Conservation (phyloP, 805 yeast genomes). For the Jamesozyma jinghongensis region DNA sequence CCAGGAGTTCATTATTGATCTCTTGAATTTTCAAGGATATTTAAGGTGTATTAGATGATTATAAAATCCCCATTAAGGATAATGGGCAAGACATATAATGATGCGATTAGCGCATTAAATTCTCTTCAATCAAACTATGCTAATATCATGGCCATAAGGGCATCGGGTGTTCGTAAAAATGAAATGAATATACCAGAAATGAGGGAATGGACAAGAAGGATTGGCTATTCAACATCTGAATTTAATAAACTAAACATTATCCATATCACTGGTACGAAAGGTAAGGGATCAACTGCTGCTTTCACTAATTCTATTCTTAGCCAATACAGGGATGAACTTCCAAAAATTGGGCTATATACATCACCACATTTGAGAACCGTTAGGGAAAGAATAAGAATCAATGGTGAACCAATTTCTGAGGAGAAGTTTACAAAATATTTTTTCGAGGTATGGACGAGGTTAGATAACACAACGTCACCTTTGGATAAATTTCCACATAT, state of each 20-base stretch:
- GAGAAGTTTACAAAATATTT: constrained; percentile 77
- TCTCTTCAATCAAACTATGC: constrained; percentile 87
- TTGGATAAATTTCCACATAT: constrained; percentile 59
- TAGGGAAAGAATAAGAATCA: constrained; percentile 79
- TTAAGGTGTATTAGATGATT: constrained; percentile 8
- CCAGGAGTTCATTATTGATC: too few species aligned
- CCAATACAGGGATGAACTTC: constrained; percentile 41
- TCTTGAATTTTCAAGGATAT: too few species aligned
- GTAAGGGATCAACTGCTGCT: constrained; percentile 97
- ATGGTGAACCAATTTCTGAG: constrained; percentile 79
- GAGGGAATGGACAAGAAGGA: constrained; percentile 65
- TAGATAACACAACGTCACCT: constrained; percentile 51
- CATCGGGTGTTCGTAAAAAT: constrained; percentile 56
- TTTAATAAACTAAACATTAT: constrained; percentile 68
- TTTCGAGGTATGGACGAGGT: constrained; percentile 86
- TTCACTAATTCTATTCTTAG: constrained; percentile 72
- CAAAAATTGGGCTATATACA: constrained; percentile 83
- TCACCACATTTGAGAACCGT: constrained; percentile 94
- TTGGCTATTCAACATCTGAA: constrained; percentile 58
- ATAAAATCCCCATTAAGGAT: constrained; percentile 13
- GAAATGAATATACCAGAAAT: constrained; percentile 75
- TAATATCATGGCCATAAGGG: constrained; percentile 71
- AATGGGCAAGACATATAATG: constrained; percentile 34
- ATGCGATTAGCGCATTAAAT: constrained; percentile 80
- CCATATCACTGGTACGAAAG: constrained; percentile 96